These are phyloP conservation scores for Alternaria metachromatica DNA, from an alignment of 2,329 filamentous ascomycete species.

Conservation along the genomic window DNA sequence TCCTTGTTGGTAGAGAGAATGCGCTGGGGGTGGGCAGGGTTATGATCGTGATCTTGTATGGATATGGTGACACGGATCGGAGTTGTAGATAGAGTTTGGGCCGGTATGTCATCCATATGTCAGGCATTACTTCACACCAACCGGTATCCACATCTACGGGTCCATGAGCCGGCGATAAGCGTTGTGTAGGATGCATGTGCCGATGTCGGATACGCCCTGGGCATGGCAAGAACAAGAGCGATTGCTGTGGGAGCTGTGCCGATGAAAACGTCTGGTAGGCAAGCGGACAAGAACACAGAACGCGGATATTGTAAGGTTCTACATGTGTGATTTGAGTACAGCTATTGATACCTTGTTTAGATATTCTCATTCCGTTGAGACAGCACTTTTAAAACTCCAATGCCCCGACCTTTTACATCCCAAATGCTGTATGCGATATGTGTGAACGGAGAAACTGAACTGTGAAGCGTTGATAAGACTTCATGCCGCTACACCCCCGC, in stretches of 20 bases:
- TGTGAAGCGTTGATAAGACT: neutral
- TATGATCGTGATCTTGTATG: neutral
- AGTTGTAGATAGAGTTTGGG: neutral
- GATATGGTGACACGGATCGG: neutral
- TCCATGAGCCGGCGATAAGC: constrained; percentile 13
- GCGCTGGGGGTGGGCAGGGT: neutral
- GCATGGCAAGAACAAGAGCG: neutral
- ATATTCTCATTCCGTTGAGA: neutral
- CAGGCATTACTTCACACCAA: neutral
- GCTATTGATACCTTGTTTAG: neutral
- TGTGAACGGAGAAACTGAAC: neutral
- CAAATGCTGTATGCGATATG: neutral
- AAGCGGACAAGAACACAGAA: neutral
- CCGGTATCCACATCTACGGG: neutral
- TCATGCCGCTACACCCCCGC: constrained; percentile 16
- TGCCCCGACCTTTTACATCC: neutral
- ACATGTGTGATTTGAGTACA: neutral
- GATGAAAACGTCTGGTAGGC: no score
- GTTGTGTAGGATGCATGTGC: neutral
- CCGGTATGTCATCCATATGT: neutral
- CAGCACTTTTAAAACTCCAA: neutral
- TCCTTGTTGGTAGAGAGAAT: neutral
- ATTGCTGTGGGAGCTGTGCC: neutral
- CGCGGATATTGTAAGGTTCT: neutral
- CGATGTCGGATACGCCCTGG: constrained; percentile 8